These are phyloP conservation scores for Phytophthora parvispora DNA, from an alignment of 352 stramenopile species.

Conservation along the genomic window DNA sequence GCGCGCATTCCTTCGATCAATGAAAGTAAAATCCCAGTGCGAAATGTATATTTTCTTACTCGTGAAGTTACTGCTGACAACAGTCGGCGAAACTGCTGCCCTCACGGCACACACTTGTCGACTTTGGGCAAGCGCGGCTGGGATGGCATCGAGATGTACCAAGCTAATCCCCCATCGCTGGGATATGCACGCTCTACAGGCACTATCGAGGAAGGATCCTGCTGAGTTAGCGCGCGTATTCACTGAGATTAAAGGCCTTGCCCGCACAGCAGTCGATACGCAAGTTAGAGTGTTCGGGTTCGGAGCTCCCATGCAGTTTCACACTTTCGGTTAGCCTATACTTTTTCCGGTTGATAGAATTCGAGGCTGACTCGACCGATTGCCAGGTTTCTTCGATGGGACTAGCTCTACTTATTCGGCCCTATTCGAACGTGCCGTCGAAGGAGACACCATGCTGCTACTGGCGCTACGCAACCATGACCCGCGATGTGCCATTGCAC, in stretches of 20 bases:
- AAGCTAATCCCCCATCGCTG: slow-evolving; percentile 60
- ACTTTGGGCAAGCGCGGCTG: background rate
- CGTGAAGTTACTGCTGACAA: too few relatives aligned
- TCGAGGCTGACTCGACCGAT: background rate
- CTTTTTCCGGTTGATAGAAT: background rate
- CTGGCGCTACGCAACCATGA: slow-evolving; percentile 60
- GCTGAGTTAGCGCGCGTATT: slow-evolving; percentile 52
- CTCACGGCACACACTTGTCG: too few relatives aligned
- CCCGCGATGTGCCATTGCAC: slow-evolving; percentile 30
- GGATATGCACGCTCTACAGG: slow-evolving; percentile 70
- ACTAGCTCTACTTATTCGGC: slow-evolving; percentile 2
- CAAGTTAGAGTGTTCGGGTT: slow-evolving; percentile 53
- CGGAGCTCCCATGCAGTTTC: slow-evolving; percentile 59
- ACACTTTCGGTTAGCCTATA: slow-evolving; percentile 52
- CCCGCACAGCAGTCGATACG: slow-evolving; percentile 40
- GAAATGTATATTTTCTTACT: too few relatives aligned
- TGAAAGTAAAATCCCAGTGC: too few relatives aligned
- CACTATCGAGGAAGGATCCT: slow-evolving; percentile 40
- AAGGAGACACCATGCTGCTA: slow-evolving; percentile 65
- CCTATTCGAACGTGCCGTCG: slow-evolving; percentile 47
- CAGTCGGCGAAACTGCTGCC: background rate
- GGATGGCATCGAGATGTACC: slow-evolving; percentile 5
- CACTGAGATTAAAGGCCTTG: slow-evolving; percentile 36
- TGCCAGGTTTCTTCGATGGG: slow-evolving; percentile 66
- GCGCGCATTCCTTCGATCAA: too few relatives aligned